Conservation (phyloP, 139 green algal species). For the Chlamydomonas applanata region DNA sequence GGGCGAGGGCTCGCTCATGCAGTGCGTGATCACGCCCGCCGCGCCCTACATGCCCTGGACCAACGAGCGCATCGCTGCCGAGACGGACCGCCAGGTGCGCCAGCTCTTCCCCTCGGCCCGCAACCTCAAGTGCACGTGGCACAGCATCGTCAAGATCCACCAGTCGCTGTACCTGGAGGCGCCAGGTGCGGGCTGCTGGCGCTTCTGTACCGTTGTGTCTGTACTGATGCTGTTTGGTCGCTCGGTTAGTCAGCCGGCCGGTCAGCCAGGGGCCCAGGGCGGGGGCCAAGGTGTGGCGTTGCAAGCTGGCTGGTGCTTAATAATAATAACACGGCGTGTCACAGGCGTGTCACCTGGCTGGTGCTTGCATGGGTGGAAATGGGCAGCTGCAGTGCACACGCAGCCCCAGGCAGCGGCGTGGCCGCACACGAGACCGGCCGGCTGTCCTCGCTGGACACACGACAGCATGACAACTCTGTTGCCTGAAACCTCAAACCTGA, state of each 20-base stretch:
- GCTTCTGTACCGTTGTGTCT: too few relatives aligned
- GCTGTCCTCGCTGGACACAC: neutral
- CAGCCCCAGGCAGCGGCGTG: neutral
- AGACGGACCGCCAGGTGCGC: conserved; percentile 82
- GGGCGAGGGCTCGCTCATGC: conserved; percentile 84
- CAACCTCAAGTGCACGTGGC: conserved; percentile 73
- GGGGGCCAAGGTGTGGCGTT: too few relatives aligned
- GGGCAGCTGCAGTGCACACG: neutral
- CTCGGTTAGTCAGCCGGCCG: too few relatives aligned
- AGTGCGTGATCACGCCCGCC: conserved; percentile 93
- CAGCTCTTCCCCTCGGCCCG: conserved; percentile 87
- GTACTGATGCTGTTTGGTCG: too few relatives aligned
- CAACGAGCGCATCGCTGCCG: conserved; percentile 87
- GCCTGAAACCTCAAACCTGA: neutral
- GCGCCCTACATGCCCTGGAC: conserved; percentile 88
- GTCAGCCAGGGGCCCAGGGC: too few relatives aligned
- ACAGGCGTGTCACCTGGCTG: too few relatives aligned
- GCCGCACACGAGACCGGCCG: too few relatives aligned
- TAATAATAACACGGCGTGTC: too few relatives aligned
- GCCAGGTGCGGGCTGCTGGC: conserved; percentile 38
- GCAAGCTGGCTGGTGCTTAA: too few relatives aligned
- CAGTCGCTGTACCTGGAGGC: conserved; percentile 93
- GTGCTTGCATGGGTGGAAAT: too few relatives aligned
- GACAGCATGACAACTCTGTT: neutral
- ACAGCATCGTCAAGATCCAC: conserved; percentile 91